Evolutionary conservation across 2,329 filamentous ascomycete species (phyloP), one percentile per base, ranked within the genome.

Genomic region (Dactylellina haptotyla): DNA sequence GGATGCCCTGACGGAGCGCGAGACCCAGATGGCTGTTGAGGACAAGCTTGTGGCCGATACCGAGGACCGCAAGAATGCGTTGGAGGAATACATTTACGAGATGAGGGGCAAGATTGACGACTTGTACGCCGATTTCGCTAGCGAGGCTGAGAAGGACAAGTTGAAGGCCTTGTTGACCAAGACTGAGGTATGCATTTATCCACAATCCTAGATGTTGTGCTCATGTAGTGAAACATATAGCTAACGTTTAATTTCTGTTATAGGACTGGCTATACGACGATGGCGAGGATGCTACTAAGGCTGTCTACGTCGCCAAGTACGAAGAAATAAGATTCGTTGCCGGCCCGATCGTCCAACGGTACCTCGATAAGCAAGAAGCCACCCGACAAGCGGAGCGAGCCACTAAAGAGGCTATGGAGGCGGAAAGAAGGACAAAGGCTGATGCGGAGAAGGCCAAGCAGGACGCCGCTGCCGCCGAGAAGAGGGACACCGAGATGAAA

Each of bases 61-160:
- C 37, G 95, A 98, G 81, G 93, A 98, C 85, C 96, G 96, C 88
- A 99, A 98, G 92, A 99, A 99, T 85, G 94, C 98, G 84, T 91
- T 99, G 61, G 95, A 99, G 86, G 89, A 92, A 23, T 96, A 90
- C 84, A 97, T 98, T 83, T 99, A 99, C 84, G 93, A 98, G 79
- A 87, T 97, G 80, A 91, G 94, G 78, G 92, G 92, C 83, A 97
- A 97, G 88, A 87, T 98, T 58, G 92, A 97, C 77, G 93, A 96
- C 79, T 87, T 92, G 78, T 97, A 96, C 81, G 84, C 92, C 76
- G 91, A 96, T 54, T 93, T 97, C 76, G 90, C 91, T 75, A 95
- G 84, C 79, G 93, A 97, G 3, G 92, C 96, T 51, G 94, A 98
- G 87, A 97, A 97, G 87, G 84, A 88, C 45, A 92, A 90, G 83